These are phyloP conservation scores for Nakaseomyces bracarensis DNA, from an alignment of 1,139 yeast genomes.

Conservation along the genomic window DNA sequence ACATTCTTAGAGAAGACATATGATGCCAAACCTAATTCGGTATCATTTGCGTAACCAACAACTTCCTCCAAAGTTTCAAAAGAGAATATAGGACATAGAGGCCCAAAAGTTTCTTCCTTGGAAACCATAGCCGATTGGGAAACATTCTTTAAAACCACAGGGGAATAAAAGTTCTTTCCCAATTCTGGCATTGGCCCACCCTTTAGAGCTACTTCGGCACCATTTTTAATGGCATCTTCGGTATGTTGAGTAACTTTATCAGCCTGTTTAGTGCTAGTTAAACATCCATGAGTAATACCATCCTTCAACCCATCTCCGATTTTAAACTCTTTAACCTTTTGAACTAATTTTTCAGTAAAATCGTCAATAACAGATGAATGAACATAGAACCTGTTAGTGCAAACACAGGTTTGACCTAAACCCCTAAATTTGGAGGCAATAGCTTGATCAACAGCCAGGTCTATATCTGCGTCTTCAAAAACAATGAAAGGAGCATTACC, in stretches of 20 bases:
- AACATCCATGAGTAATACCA: constrained; percentile 70
- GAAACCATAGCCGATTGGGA: constrained; percentile 55
- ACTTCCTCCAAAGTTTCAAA: constrained; percentile 65
- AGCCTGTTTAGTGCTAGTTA: constrained; percentile 60
- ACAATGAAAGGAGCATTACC: constrained; percentile 92
- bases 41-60: constrained; percentile 56
- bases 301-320: constrained; percentile 70
- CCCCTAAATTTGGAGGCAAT: constrained; percentile 63
- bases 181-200: constrained; percentile 60
- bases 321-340: constrained; percentile 45
- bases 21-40: constrained; percentile 67
- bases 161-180: constrained; percentile 69
- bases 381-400: constrained; percentile 68
- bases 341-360: constrained; percentile 45
- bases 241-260: constrained; percentile 65
- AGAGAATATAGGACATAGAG: constrained; percentile 68
- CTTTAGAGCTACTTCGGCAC: constrained; percentile 56
- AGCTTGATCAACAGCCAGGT: constrained; percentile 67
- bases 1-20: constrained; percentile 67
- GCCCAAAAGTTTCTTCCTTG: constrained; percentile 83
- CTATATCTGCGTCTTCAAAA: constrained; percentile 74
- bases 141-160: constrained; percentile 63
- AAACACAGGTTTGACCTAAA: constrained; percentile 76
- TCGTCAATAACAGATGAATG: constrained; percentile 56
- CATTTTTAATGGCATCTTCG: constrained; percentile 63